Evolutionary conservation across 306 rosid genomes (phyloP), one percentile per base, ranked within the genome.

Genomic region (Vigna reflexopilosa): DNA sequence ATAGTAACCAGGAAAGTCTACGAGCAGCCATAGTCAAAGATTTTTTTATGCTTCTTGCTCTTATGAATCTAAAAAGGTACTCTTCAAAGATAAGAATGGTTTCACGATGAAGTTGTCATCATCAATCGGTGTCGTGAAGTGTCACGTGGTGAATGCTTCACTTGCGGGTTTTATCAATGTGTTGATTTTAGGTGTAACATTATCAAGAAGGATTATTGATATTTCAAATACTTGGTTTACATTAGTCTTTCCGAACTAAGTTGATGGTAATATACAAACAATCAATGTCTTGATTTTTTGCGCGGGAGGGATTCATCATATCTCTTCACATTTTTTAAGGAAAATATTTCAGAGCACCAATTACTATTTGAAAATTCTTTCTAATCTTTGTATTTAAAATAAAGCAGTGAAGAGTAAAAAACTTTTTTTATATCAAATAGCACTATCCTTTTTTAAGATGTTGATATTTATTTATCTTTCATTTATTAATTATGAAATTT

Each of bases 21-120:
- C 95, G 86, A 84, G 90, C 85, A 32, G 98, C 97, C 98, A 94
- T 94, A 72, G 9, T 30, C 57, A 56, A 40, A 44, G 42, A 68
- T 47, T 47, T 68, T 51, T 32, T 2, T 15, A 11, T 51, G 28
- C 5, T 54, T 26, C 8, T 36, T 52, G 12, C 32, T 68, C 14
- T 17, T 3, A 1, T 28, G 75, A 47, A 57, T 70, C 55, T 58
- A 26, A 44, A 30, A 68, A 56, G 24, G 45, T 7, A 3, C 1
- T n/a, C 38, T 17, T 52, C 10, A 66, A n/a, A 19, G 5, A 9
- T 11, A 38, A 40, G 54, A 64, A 36, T 15, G 80, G 66, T 2
- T 50, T 63, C 42, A 49, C 16, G 6, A 34, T 34, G 38, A 5
- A 34, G 6, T 34, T 5, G 38, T 5, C 38, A 34, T 34, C 47